Percentiles rank a stretch among this genome's conserved stretches.
Conservation (phyloP, 352 stramenopile genomes). For the Phytophthora idaei region DNA sequence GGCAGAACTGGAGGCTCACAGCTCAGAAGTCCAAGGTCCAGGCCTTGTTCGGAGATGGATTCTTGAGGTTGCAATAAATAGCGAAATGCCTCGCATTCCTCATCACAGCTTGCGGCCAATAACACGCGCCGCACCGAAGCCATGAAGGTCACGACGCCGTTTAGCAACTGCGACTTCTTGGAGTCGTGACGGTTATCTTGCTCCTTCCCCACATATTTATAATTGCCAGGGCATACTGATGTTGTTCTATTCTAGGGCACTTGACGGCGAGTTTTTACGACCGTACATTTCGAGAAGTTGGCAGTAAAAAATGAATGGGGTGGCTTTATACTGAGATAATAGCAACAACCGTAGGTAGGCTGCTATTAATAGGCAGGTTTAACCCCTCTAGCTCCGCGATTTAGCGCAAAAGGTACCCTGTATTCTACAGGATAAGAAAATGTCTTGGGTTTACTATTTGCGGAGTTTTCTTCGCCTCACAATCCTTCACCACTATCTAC, state of each 20-base stretch:
- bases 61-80: constrained; percentile 9
- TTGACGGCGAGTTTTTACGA: too few relatives aligned
- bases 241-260: too few relatives aligned
- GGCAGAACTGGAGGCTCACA: constrained; percentile 19
- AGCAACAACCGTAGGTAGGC: too few relatives aligned
- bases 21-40: constrained; percentile 17
- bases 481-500: too few relatives aligned
- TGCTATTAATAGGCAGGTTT: too few relatives aligned
- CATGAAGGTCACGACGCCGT: constrained; percentile 11
- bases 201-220: too few relatives aligned
- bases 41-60: not conserved
- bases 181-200: not conserved
- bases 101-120: constrained; percentile 4
- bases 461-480: not conserved
- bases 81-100: constrained; percentile 22
- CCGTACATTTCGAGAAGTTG: too few relatives aligned
- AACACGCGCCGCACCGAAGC: constrained; percentile 22
- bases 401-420: not conserved
- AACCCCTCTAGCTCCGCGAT: not conserved
- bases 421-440: not conserved
- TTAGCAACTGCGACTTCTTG: constrained; percentile 8
- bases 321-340: too few relatives aligned
- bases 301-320: too few relatives aligned
- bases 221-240: too few relatives aligned
- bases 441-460: not conserved